Evolutionary conservation across 345 rosid species (phyloP), one percentile per base, ranked within the genome.

Genomic region (Lagerstroemia speciosa): DNA sequence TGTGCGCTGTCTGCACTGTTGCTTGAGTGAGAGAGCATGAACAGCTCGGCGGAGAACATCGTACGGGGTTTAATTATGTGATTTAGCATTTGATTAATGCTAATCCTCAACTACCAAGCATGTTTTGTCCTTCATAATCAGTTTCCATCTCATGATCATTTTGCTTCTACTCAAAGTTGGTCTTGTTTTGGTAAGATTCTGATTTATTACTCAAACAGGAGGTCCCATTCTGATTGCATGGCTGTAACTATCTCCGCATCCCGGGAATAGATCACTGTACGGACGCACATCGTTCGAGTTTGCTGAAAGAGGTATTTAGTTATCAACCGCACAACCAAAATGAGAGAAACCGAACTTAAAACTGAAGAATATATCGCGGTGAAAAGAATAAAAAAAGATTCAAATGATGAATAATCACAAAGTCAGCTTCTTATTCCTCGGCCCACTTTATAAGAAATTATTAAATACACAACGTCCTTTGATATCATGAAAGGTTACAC

Each of bases 121-220:
- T 50, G 45, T 45, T 45, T 43, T 4, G 31, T n/a, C 36, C 0
- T 17, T 43, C 60, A 53, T 26, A 53, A 20, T 48, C 15, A 29
- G 3, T 40, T 40, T 58, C 55, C 66, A 40, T 58, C 27, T 69
- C 55, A 22, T 41, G 40, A 58, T 69, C 41, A 69, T 45, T 45
- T 69, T 20, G 67, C 72, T 69, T 69, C 40, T 31, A 62, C 61
- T 69, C 66, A 62, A 69, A 20, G 72, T 69, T 40, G 62, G 40
- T 61, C 33, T 10, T 33, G 64, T 60, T 43, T 27, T 19, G 19
- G 36, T 17, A 1, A 4, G 38, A 36, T 36, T 36, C 36, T 27
- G 10, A 16, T 27, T 65, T 65, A 65, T 52, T 27, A 33, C 53
- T 41, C 53, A 65, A 43, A 37, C 46, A 41, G 55, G 55, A 20